A percentile compares a stretch with the other conserved stretches of the same genome.
Conservation (phyloP, 2,329 filamentous ascomycete species). For the Conoideocrella luteorostrata region DNA sequence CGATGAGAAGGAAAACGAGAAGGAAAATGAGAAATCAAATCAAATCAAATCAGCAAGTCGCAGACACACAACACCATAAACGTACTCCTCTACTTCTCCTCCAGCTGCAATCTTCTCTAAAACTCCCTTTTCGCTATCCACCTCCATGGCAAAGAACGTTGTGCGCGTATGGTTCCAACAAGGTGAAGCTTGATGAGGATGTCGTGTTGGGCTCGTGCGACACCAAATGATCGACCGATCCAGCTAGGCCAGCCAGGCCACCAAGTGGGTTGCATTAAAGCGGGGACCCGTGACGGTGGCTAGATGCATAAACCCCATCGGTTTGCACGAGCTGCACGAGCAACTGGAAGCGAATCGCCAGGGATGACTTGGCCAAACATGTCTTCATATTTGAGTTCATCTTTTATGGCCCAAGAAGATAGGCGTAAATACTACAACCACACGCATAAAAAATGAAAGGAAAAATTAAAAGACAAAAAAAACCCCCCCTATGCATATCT, state of each 20-base stretch:
- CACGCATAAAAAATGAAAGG: conserved; percentile 16
- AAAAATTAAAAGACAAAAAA: not conserved
- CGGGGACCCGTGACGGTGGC: no score
- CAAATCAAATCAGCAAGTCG: conserved; percentile 12
- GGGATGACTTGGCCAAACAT: no score
- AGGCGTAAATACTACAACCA: no score
- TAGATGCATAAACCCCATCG: no score
- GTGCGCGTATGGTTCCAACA: conserved; percentile 7
- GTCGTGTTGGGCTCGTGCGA: conserved; percentile 4
- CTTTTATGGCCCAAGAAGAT: no score
- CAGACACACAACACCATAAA: conserved; percentile 12
- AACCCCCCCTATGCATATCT: no score
- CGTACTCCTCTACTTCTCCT: conserved; percentile 50
- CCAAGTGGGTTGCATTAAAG: conserved; percentile 23
- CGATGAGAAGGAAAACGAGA: no score
- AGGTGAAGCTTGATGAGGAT: conserved; percentile 8
- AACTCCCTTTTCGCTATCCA: conserved; percentile 46
- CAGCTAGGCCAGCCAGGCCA: not conserved
- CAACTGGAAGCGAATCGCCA: no score
- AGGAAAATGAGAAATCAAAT: no score
- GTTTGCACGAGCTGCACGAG: not conserved
- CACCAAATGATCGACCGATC: no score
- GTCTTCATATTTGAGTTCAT: no score
- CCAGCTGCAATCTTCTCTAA: conserved; percentile 44
- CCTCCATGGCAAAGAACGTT: conserved; percentile 41